phyloP scores from a whole-genome alignment of 2,329 filamentous ascomycete species.

The Microcyclospora tardicrescens region DNA sequence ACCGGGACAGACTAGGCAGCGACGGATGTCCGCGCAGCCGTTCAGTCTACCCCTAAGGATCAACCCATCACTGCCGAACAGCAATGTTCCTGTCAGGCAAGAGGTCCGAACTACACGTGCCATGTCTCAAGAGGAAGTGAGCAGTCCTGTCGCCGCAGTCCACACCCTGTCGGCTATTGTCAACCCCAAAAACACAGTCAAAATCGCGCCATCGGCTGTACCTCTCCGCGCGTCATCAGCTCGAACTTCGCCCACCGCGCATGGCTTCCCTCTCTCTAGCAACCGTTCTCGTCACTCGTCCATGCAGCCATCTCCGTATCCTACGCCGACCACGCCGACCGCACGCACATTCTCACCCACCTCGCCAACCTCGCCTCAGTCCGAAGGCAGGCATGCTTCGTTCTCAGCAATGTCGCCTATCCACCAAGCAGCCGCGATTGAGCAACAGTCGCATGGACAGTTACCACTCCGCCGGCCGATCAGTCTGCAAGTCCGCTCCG shows the following conservation, averaged over 20 bases:
- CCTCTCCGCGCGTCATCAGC: not conserved
- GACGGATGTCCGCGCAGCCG: not conserved
- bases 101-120: not conserved
- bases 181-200: constrained; percentile 1
- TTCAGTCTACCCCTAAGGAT: constrained; percentile 21
- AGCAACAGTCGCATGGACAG: not conserved
- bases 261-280: not conserved
- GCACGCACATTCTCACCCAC: constrained; percentile 1
- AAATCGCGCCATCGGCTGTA: not conserved
- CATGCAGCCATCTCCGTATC: not conserved
- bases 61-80: constrained; percentile 21
- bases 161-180: constrained; percentile 14
- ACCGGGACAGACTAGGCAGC: not conserved
- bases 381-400: constrained; percentile 1
- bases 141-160: constrained; percentile 11
- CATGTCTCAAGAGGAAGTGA: constrained; percentile 7
- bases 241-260: not conserved
- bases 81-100: constrained; percentile 1
- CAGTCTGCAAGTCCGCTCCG: constrained; percentile 32
- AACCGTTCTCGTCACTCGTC: constrained; percentile 1
- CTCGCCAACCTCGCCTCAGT: constrained; percentile 12
- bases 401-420: constrained; percentile 2
- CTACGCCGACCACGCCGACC: constrained; percentile 1
- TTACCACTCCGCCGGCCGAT: constrained; percentile 26
- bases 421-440: constrained; percentile 1